Evolutionary conservation across 352 stramenopile genomes (phyloP).

Genomic region (Pythium chondricola): DNA sequence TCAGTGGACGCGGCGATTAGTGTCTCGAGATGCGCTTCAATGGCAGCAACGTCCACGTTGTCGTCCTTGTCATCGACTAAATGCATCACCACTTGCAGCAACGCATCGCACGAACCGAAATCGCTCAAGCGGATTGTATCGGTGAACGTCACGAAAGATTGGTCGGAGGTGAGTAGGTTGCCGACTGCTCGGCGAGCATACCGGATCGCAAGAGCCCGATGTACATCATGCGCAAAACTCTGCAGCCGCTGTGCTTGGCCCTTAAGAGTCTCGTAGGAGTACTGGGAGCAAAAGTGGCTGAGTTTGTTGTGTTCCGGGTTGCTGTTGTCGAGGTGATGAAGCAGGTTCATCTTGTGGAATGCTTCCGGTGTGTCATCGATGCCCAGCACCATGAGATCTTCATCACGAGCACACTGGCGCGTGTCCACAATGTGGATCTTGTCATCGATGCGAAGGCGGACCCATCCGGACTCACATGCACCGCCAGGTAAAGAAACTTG

Average conservation of each 20-base stretch:
- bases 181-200: slow-evolving; percentile 36
- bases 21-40: slow-evolving; percentile 20
- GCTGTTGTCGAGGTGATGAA: slow-evolving; percentile 49
- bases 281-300: slow-evolving; percentile 57
- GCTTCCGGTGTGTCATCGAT: slow-evolving; percentile 45
- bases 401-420: slow-evolving; percentile 19
- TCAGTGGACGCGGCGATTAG: slow-evolving; percentile 16
- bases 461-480: slow-evolving; percentile 24
- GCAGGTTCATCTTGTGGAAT: slow-evolving; percentile 16
- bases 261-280: slow-evolving; percentile 55
- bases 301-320: slow-evolving; percentile 52
- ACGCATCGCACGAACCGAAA: slow-evolving; percentile 31
- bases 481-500: neutral
- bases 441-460: slow-evolving; percentile 34
- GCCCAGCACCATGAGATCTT: slow-evolving; percentile 56
- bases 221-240: slow-evolving; percentile 53
- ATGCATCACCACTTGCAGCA: slow-evolving; percentile 35
- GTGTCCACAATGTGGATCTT: slow-evolving; percentile 23
- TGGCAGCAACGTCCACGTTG: slow-evolving; percentile 12
- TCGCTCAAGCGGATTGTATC: slow-evolving; percentile 16
- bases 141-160: neutral
- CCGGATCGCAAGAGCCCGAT: slow-evolving; percentile 56
- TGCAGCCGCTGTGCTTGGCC: slow-evolving; percentile 51
- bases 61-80: slow-evolving; percentile 18
- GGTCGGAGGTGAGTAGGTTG: slow-evolving; percentile 25